Evolutionary conservation across 306 rosid genomes (phyloP).

Genomic region (Canavalia ensiformis): DNA sequence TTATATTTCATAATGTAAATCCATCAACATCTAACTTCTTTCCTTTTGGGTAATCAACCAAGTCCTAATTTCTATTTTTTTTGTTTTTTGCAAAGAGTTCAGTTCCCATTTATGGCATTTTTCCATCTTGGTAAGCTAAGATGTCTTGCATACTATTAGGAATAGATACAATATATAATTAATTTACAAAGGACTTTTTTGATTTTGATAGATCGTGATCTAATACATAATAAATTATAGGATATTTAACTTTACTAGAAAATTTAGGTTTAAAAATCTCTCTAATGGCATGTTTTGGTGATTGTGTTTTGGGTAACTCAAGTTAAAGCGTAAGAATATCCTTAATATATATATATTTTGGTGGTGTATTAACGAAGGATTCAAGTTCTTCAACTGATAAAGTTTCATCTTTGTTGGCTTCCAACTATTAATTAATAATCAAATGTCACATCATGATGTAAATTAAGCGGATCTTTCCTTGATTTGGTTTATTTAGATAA

Average conservation of each 20-base stretch:
- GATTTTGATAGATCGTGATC: background rate
- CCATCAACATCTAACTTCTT: too few species aligned
- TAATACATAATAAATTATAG: background rate
- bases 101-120: too few species aligned
- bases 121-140: too few species aligned
- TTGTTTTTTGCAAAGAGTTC: too few species aligned
- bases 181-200: background rate
- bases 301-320: background rate
- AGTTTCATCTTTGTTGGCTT: background rate
- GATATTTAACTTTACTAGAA: background rate
- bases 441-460: background rate
- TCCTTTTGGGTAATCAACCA: too few species aligned
- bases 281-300: background rate
- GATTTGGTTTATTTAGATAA: too few species aligned
- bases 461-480: background rate
- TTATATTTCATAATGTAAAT: too few species aligned
- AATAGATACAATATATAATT: background rate
- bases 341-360: background rate
- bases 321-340: background rate
- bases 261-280: background rate
- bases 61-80: too few species aligned
- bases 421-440: background rate
- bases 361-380: background rate
- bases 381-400: slow-evolving; percentile 7
- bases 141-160: background rate